Conservation (phyloP, 108 stramenopile genomes). For the Nitzschia sp. region DNA sequence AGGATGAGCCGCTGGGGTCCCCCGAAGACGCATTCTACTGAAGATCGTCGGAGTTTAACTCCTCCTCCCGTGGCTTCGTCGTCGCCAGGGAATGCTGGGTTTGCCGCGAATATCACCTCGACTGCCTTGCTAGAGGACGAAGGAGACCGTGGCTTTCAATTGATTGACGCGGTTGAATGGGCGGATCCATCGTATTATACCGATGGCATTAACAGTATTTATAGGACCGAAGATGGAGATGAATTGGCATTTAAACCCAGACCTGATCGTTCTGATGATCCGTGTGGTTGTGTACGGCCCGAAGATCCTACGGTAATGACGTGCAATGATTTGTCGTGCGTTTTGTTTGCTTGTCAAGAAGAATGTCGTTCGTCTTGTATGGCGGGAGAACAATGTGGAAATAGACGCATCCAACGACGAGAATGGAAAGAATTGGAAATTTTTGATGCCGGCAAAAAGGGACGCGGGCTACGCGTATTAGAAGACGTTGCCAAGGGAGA, state of each 20-base stretch:
- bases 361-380: conserved; percentile 73
- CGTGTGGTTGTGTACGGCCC: conserved; percentile 26
- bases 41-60: background rate
- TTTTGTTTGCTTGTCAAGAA: conserved; percentile 76
- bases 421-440: conserved; percentile 69
- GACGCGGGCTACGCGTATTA: conserved; percentile 62
- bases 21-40: background rate
- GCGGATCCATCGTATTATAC: background rate
- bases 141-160: conserved; percentile 26
- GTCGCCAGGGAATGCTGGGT: background rate
- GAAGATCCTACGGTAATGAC: conserved; percentile 5
- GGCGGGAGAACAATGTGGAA: conserved; percentile 70
- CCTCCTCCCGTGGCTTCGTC: background rate
- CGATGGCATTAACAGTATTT: background rate
- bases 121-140: background rate
- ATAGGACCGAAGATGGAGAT: conserved; percentile 1
- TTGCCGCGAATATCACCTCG: background rate
- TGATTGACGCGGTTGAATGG: conserved; percentile 35
- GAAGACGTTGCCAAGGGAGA: conserved; percentile 61
- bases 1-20: conserved; percentile 11
- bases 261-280: conserved; percentile 24
- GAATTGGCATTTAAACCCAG: conserved; percentile 33
- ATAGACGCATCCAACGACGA: conserved; percentile 64
- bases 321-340: conserved; percentile 47
- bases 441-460: conserved; percentile 78